These are phyloP conservation scores for Cyclocybe cylindracea DNA, from an alignment of 768 basidiomycete species.

Conservation along the genomic window DNA sequence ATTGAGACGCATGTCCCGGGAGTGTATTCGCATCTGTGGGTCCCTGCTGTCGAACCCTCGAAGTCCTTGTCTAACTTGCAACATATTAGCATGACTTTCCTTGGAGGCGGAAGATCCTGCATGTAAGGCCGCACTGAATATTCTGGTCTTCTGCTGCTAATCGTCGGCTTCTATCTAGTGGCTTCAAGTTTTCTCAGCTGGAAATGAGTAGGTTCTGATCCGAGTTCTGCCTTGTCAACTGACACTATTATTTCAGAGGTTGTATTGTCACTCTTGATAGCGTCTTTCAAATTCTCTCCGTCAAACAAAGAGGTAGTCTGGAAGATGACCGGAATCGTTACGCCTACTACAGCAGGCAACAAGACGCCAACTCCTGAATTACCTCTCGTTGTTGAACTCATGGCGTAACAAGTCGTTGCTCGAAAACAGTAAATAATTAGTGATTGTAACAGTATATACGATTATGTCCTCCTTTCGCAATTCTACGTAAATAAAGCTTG, in stretches of 20 bases:
- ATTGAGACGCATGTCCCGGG: constrained; percentile 39
- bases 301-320: constrained; percentile 20
- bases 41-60: neutral
- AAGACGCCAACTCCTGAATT: constrained; percentile 10
- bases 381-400: constrained; percentile 15
- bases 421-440: too few species aligned
- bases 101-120: constrained; percentile 43
- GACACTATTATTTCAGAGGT: constrained; percentile 15
- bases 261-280: constrained; percentile 19
- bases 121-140: constrained; percentile 29
- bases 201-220: constrained; percentile 21
- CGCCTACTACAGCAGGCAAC: constrained; percentile 8
- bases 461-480: neutral
- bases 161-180: constrained; percentile 6
- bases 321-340: constrained; percentile 20
- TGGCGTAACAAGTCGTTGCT: neutral
- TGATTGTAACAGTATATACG: too few species aligned
- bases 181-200: constrained; percentile 17
- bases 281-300: constrained; percentile 20
- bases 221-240: neutral
- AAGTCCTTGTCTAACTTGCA: neutral
- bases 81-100: constrained; percentile 40
- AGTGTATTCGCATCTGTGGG: constrained; percentile 40
- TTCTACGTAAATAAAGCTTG: too few species aligned
- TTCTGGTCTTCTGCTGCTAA: neutral